phyloP scores from a whole-genome alignment of 306 rosid species.

The Vigna trinervia region DNA sequence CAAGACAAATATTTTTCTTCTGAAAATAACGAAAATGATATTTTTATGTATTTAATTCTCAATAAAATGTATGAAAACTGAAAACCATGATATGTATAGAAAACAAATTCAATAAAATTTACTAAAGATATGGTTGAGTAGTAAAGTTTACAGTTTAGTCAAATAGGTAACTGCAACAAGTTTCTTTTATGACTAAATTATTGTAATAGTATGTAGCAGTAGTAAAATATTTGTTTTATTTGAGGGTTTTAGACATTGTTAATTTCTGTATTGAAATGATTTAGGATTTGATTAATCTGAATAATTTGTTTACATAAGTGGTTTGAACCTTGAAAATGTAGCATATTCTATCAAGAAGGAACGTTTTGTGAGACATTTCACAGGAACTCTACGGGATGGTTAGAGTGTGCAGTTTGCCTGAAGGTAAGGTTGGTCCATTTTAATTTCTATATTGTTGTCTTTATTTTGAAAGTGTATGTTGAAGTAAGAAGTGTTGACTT shows the following conservation, averaged over 20 bases:
- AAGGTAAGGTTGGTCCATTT: slow-evolving; percentile 38
- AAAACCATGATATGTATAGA: too few species aligned
- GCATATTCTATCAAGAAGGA: slow-evolving; percentile 31
- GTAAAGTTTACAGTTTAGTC: too few species aligned
- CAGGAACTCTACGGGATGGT: slow-evolving; percentile 41
- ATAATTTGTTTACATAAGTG: background rate
- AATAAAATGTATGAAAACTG: too few species aligned
- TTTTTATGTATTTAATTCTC: too few species aligned
- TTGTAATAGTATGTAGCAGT: too few species aligned
- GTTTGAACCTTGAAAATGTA: slow-evolving; percentile 9
- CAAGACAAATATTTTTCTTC: too few species aligned
- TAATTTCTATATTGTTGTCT: background rate
- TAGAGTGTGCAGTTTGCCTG: slow-evolving; percentile 40
- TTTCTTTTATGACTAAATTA: too few species aligned
- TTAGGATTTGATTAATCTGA: background rate
- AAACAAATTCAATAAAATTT: too few species aligned
- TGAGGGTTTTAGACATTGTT: background rate
- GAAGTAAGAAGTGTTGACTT: background rate
- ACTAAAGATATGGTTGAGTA: too few species aligned
- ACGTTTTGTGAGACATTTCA: slow-evolving; percentile 47
- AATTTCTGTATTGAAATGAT: background rate
- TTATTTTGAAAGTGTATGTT: too few species aligned
- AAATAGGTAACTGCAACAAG: too few species aligned
- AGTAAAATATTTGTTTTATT: background rate
- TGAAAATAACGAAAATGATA: too few species aligned